Evolutionary conservation across 1,139 yeast genomes (phyloP).

Genomic region (Candida neerlandica): DNA sequence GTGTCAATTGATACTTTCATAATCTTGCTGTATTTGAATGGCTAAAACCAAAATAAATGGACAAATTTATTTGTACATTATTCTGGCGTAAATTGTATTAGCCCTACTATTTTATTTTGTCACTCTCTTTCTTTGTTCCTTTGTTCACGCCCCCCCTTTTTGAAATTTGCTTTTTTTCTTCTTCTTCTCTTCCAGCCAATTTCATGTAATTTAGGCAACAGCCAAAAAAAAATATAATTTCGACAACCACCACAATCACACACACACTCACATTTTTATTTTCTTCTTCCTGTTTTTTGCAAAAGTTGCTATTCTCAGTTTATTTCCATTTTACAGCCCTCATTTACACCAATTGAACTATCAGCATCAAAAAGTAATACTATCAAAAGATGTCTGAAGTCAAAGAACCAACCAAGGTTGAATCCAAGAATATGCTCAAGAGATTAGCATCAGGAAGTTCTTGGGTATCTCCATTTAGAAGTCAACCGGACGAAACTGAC

Average conservation of each 20-base stretch:
- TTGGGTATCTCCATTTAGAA: constrained; percentile 60
- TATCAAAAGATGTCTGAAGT: constrained; percentile 17
- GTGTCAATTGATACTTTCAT: too few relatives aligned
- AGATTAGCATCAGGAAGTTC: constrained; percentile 39
- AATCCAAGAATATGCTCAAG: constrained; percentile 32
- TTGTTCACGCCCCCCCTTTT: constrained; percentile 20
- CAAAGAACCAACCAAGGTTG: constrained; percentile 16
- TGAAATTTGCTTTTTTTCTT: background rate
- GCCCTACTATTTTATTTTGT: too few relatives aligned
- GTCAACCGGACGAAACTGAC: constrained; percentile 18
- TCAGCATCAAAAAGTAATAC: background rate
- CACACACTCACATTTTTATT: background rate
- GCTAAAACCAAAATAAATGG: too few relatives aligned
- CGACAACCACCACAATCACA: background rate
- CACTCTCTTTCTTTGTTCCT: background rate
- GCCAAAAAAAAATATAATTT: background rate
- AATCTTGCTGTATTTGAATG: too few relatives aligned
- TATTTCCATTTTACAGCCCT: background rate
- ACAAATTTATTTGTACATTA: too few relatives aligned
- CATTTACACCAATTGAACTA: background rate
- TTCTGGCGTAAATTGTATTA: too few relatives aligned
- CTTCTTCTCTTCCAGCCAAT: background rate
- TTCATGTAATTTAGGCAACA: background rate
- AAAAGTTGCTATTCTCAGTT: background rate
- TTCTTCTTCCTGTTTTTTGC: background rate